These are phyloP conservation scores for Coprinopsis strossmayeri DNA, from an alignment of 768 basidiomycete genomes.

Conservation along the genomic window DNA sequence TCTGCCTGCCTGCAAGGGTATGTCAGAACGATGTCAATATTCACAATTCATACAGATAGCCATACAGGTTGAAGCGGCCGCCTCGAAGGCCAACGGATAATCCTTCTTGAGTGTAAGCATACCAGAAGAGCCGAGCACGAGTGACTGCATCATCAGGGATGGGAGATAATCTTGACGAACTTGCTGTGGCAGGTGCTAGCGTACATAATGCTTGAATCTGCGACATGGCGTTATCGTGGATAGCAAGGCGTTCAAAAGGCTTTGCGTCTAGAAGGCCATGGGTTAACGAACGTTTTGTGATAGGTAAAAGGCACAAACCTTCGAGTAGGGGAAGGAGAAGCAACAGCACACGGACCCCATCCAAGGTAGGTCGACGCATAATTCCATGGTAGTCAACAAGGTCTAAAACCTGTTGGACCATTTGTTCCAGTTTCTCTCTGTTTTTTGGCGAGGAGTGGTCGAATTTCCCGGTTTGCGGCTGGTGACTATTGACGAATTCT, in stretches of 20 bases:
- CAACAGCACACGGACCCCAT: slow-evolving; percentile 76
- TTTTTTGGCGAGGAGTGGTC: slow-evolving; percentile 29
- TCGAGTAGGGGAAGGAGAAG: slow-evolving; percentile 79
- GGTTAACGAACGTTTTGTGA: background rate
- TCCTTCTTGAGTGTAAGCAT: slow-evolving; percentile 80
- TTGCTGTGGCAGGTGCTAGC: slow-evolving; percentile 21
- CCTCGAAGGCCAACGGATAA: slow-evolving; percentile 77
- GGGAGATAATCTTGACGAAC: slow-evolving; percentile 21
- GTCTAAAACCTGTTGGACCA: slow-evolving; percentile 70
- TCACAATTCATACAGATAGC: background rate
- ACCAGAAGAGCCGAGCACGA: slow-evolving; percentile 85
- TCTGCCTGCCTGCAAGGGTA: slow-evolving; percentile 51
- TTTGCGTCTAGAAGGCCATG: slow-evolving; percentile 30
- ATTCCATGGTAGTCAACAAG: slow-evolving; percentile 78
- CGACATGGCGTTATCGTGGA: slow-evolving; percentile 78
- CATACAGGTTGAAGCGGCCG: slow-evolving; percentile 78
- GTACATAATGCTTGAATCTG: slow-evolving; percentile 77
- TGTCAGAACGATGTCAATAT: background rate
- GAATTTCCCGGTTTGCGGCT: too few relatives aligned
- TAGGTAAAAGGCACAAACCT: slow-evolving; percentile 40
- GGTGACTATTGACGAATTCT: too few relatives aligned
- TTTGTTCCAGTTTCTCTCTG: slow-evolving; percentile 54
- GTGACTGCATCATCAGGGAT: slow-evolving; percentile 54
- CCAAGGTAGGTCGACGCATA: slow-evolving; percentile 78
- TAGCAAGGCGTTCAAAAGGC: slow-evolving; percentile 45